These are phyloP conservation scores for Paraphaeosphaeria sporulosa DNA, from an alignment of 2,329 filamentous ascomycete species.

Conservation along the genomic window DNA sequence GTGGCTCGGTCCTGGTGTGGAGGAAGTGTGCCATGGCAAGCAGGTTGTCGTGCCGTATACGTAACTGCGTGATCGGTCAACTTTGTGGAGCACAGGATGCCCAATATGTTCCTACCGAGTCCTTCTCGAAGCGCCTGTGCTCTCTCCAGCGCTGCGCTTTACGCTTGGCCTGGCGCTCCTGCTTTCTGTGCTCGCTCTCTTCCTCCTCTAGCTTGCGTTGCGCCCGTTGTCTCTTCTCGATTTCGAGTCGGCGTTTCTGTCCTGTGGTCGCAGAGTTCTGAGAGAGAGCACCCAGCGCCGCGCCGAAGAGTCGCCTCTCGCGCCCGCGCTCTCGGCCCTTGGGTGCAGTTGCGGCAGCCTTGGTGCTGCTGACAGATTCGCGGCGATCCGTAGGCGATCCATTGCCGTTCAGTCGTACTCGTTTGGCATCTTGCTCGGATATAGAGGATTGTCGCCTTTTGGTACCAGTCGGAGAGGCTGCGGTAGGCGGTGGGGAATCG, in stretches of 20 bases:
- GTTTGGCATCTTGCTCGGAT: constrained; percentile 60
- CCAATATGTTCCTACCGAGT: constrained; percentile 64
- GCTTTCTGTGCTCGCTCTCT: constrained; percentile 73
- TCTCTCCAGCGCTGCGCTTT: constrained; percentile 68
- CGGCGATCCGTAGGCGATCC: constrained; percentile 32
- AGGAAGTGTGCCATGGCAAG: constrained; percentile 76
- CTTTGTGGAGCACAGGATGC: constrained; percentile 11
- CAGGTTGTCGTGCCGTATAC: constrained; percentile 74
- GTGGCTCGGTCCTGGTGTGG: constrained; percentile 74
- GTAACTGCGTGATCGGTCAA: constrained; percentile 66
- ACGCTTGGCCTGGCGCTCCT: constrained; percentile 70
- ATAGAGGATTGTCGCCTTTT: constrained; percentile 65
- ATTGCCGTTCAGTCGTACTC: constrained; percentile 56
- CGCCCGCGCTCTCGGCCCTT: constrained; percentile 78
- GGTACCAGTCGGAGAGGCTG: constrained; percentile 36
- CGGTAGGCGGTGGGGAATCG: constrained; percentile 37
- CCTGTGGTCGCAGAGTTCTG: constrained; percentile 69
- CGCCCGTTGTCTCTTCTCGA: constrained; percentile 82
- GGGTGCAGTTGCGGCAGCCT: constrained; percentile 52
- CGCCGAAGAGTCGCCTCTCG: constrained; percentile 85
- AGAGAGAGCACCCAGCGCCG: constrained; percentile 78
- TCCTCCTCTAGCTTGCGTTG: constrained; percentile 75
- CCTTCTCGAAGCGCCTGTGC: constrained; percentile 77
- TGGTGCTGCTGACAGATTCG: constrained; percentile 29
- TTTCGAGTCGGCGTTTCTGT: constrained; percentile 76